Conservation (phyloP, 306 rosid genomes). For the Mimosa pudica region DNA sequence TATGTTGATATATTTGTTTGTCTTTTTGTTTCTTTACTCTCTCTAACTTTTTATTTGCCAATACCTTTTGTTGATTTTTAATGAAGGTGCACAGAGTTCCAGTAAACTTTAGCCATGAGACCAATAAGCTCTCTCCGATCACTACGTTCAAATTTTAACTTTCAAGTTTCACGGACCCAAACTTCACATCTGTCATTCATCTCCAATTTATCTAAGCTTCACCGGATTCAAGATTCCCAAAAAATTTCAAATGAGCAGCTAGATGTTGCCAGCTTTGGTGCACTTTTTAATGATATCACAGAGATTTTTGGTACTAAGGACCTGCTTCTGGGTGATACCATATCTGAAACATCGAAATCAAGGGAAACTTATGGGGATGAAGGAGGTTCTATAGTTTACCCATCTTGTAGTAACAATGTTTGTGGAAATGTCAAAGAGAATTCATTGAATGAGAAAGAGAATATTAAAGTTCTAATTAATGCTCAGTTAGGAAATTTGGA, state of each 20-base stretch:
- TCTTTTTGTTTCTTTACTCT: neutral
- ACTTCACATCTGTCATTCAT: conserved; percentile 30
- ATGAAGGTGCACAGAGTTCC: conserved; percentile 1
- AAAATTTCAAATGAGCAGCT: conserved; percentile 17
- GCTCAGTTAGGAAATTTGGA: conserved; percentile 37
- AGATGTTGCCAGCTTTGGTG: conserved; percentile 16
- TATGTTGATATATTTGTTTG: neutral
- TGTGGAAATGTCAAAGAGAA: conserved; percentile 49
- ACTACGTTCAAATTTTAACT: conserved; percentile 8
- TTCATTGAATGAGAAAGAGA: conserved; percentile 35
- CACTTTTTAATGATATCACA: conserved; percentile 63
- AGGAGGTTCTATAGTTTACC: conserved; percentile 23
- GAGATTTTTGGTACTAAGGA: conserved; percentile 64
- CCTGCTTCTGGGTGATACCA: conserved; percentile 27
- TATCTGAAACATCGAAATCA: conserved; percentile 46
- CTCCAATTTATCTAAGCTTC: conserved; percentile 33
- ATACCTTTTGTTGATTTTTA: neutral
- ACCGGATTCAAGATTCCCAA: conserved; percentile 6
- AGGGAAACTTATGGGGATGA: neutral
- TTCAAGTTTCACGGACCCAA: conserved; percentile 20
- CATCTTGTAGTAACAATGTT: conserved; percentile 44
- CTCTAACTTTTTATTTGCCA: neutral
- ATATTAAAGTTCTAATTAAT: conserved; percentile 27
- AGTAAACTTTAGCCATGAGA: conserved; percentile 35
- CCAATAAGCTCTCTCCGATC: conserved; percentile 29